Evolutionary conservation across 108 stramenopile genomes (phyloP), one percentile per base, ranked within the genome.

Genomic region (Stephanodiscus minutulus): DNA sequence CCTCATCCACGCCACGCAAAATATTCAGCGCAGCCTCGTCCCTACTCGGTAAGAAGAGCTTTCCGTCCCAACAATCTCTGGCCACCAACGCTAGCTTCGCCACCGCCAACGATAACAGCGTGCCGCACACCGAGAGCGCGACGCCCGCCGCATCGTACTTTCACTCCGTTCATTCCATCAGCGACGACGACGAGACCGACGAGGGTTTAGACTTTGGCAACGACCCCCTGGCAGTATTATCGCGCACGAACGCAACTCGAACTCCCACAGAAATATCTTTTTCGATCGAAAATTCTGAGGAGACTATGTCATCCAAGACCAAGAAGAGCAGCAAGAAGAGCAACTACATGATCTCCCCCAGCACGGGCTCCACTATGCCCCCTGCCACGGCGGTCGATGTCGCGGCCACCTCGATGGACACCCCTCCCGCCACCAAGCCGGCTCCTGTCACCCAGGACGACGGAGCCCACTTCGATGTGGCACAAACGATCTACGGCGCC

Each of bases 21-120:
- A 55, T 69, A 22, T 64, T 59, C 37, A 67, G 28, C 43, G 61
- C 49, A 2, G 48, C 76, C 52, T 57, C 75, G 20, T 41, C 66
- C 5, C 59, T 69, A n/a, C 67, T 47, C 29, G 39, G 39, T 11
- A 39, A 7, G 39, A 70, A 70, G 61, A 64, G 55, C 17, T 49
- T 60, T 37, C 47, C 60, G 25, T 66, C 63, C 7, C 77, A 66
- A 24, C 70, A 66, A 49, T 69, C 68, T 21, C 41, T 79, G 0
- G 77, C 70, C 18, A 72, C 77, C 25, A 67, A 67, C 33, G 49
- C 64, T 4, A 79, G 77, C 25, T 79, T 66, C 46, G 56, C 58
- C 61, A 79, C 77, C 10, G 70, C 77, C 31, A 50, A 70, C 64
- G 69, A 77, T 0, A 31, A 44, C 61, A 61, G 50, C 21, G 39